phyloP scores from a whole-genome alignment of 345 rosid species.

The Aethionema arabicum region DNA sequence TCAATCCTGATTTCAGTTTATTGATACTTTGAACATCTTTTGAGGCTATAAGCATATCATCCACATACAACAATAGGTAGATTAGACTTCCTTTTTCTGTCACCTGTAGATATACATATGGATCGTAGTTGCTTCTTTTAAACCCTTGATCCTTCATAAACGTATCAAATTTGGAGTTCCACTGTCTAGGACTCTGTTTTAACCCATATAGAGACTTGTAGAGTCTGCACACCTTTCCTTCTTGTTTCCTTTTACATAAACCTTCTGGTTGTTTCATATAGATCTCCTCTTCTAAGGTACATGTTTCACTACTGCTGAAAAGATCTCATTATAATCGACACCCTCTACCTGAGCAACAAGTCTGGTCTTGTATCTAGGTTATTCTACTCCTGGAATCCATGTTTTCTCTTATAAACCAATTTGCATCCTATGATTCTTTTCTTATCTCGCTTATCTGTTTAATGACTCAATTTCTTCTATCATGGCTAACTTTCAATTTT shows the following conservation, averaged over 20 bases:
- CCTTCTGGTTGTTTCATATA: neutral
- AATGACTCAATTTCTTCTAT: neutral
- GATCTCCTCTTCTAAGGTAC: neutral
- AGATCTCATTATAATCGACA: too few species aligned
- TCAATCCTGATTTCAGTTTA: too few species aligned
- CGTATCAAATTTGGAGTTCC: neutral
- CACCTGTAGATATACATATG: neutral
- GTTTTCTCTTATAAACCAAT: neutral
- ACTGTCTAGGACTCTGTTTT: neutral
- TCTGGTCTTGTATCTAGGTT: neutral
- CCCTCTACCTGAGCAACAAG: too few species aligned
- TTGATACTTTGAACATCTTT: too few species aligned
- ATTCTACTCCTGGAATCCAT: neutral
- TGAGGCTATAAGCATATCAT: neutral
- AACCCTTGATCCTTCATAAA: neutral
- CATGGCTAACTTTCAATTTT: neutral
- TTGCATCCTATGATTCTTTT: neutral
- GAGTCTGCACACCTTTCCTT: too few species aligned
- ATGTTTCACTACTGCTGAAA: too few species aligned
- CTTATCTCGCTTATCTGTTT: neutral
- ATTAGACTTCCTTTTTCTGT: too few species aligned
- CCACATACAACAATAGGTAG: neutral
- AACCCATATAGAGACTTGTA: too few species aligned
- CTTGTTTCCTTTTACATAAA: neutral
- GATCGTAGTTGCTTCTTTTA: neutral